Evolutionary conservation across 179 eudicot species (phyloP), one percentile per base, ranked within the genome.

Genomic region (Spergularia azorica): DNA sequence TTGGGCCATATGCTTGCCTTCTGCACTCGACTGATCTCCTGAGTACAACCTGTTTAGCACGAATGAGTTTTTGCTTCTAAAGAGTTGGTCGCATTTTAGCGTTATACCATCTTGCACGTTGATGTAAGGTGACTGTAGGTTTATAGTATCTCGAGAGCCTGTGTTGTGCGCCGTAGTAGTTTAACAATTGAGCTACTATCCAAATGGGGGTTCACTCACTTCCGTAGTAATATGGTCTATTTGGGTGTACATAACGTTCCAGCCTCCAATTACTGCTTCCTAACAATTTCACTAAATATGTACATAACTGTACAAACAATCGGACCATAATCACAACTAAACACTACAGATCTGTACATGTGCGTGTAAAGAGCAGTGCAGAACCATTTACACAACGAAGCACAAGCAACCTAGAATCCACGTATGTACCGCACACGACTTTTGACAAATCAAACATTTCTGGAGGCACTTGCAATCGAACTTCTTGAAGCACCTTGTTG

Each of bases 381-480:
- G 99, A 94, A 21, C 99, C 99, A 82, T 87, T 90, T 71, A 91
- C 89, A 77, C 92, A 84, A 2, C 96, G 88, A 63, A 94, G 88
- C 17, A 96, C 88, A 65, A 96, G 89, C 77, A 96, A 77, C 80
- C 99, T 86, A 67, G 91, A 77, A 79, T 96, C 99, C 5, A 96
- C 85, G 51, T 90, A 96, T 12, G 99, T 96, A 50, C 98, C 99
- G 72, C 98, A 94, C 8, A 96, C 97, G 32, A 96, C 59, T 72
- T 91, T 91, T 0, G 99, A 90, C 77, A 90, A 70, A 84, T 96
- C 99, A 79, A 94, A 96, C 86, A 91, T 85, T 81, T 96, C 99
- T 1, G 98, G 94, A 5, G 99, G 97, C 70, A 94, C 76, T 74
- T 94, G 96, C 59, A 86, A 68, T 67, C 97, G 81, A 32, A 89